Conservation (phyloP, 2,329 filamentous ascomycete genomes). For the Teratosphaeria pseudoeucalypti region DNA sequence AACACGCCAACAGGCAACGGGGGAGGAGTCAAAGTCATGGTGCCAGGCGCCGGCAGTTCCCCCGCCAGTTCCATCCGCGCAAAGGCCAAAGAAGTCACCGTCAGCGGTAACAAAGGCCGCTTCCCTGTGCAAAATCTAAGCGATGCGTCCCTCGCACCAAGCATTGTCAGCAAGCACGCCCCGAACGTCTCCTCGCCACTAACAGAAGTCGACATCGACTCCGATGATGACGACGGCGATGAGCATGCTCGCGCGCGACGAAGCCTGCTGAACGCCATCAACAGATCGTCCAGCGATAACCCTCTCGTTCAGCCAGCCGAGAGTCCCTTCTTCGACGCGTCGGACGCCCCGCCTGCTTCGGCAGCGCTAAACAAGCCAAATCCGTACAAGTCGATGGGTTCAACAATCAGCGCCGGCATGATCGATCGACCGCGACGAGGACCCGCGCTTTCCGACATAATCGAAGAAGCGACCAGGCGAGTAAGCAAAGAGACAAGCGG, state of each 20-base stretch:
- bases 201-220: conserved; percentile 11
- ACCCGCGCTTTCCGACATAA: conserved; percentile 31
- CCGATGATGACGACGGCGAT: conserved; percentile 21
- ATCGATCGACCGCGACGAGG: conserved; percentile 10
- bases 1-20: conserved; percentile 3
- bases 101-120: conserved; percentile 24
- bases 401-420: conserved; percentile 10
- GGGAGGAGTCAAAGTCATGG: conserved; percentile 26
- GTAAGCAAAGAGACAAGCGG: conserved; percentile 26
- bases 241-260: conserved; percentile 21
- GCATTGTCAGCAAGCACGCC: conserved; percentile 12
- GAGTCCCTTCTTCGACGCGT: conserved; percentile 25
- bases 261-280: conserved; percentile 12
- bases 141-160: conserved; percentile 11
- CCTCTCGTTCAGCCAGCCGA: conserved; percentile 18
- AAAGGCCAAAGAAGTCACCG: conserved; percentile 36
- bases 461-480: conserved; percentile 34
- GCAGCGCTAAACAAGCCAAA: not conserved
- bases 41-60: conserved; percentile 24
- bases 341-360: conserved; percentile 9
- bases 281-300: not conserved
- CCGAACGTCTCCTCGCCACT: conserved; percentile 24
- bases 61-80: conserved; percentile 25
- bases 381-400: conserved; percentile 30
- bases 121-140: conserved; percentile 19